Percentiles rank a stretch among this genome's conserved stretches.
Evolutionary conservation across 805 yeast species (phyloP).

Genomic region (Starmerella floris): DNA sequence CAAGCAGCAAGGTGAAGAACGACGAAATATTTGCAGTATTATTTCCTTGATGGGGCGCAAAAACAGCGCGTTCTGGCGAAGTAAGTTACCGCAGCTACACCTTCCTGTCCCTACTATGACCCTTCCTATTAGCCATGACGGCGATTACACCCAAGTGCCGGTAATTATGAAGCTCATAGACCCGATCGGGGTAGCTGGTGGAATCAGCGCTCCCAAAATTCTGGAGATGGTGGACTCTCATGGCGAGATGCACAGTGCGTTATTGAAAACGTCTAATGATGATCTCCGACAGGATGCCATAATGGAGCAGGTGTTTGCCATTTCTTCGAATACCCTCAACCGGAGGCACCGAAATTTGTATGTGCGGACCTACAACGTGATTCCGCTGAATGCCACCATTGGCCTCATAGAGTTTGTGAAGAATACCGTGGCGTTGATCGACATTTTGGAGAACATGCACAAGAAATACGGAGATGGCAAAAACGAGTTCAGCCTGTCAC

Average conservation of each 20-base stretch:
- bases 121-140: slow-evolving; percentile 33
- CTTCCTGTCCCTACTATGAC: slow-evolving; percentile 58
- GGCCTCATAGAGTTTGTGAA: slow-evolving; percentile 87
- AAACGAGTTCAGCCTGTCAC: slow-evolving; percentile 11
- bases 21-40: background rate
- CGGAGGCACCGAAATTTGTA: slow-evolving; percentile 18
- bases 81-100: slow-evolving; percentile 31
- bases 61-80: slow-evolving; percentile 46
- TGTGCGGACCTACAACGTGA: slow-evolving; percentile 74
- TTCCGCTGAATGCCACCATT: slow-evolving; percentile 74
- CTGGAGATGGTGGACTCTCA: slow-evolving; percentile 40
- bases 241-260: slow-evolving; percentile 45
- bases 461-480: slow-evolving; percentile 37
- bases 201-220: slow-evolving; percentile 80
- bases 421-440: slow-evolving; percentile 57
- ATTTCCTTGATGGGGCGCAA: background rate
- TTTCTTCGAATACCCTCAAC: slow-evolving; percentile 48
- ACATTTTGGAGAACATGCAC: slow-evolving; percentile 56
- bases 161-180: slow-evolving; percentile 35
- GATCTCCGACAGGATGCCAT: slow-evolving; percentile 91
- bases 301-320: slow-evolving; percentile 92
- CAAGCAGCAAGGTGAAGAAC: background rate
- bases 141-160: slow-evolving; percentile 37
- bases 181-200: slow-evolving; percentile 56
- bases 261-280: slow-evolving; percentile 68